Base-by-base conservation (phyloP, 179 eudicot genomes). In the Heliamphora pulchella region DNA sequence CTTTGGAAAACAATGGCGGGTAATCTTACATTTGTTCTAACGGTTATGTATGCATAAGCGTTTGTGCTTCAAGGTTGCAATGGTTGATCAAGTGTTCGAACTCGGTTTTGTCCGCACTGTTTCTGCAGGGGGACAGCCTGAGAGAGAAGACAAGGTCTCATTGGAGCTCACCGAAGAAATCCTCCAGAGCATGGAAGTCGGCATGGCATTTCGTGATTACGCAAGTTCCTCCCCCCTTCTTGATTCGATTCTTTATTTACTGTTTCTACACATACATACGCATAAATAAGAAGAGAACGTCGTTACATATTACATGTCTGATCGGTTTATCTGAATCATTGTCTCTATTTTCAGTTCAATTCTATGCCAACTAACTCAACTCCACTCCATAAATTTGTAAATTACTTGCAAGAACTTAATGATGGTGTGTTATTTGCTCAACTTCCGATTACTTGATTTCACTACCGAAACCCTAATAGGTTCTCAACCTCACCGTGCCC, bases 151-250 rank as follows among this genome's bases (percentile, higher is more conserved):
- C 15, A 94, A 92, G 86, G 94, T 96, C 0, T 91, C 93, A 0
- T 76, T 96, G 82, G 98, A 96, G 66, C 88, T 92, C 73, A 86
- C 90, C 0, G 99, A 94, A 74, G 99, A 96, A 81, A 96, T 91
- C 66, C 82, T 96, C 9, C 97, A 91, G 73, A 92, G 99, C 88
- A 96, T 96, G 99, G 99, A 96, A 90, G 98, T 96, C 67, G 98
- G 98, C 84, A 88, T 94, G 96, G 92, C 96, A 14, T 96, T 96
- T 82, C 97, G 98, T 73, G 99, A 96, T 86, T 96, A 96, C 81
- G 99, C 94, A 83, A 72, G 18, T 59, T 43, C 66, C 58, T 22
- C 18, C 69, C 59, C 74, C 70, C 66, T 15, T 14, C 13, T 15
- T 22, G 58, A 9, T 14, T 15, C 22, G 50, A 43, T 15, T 44